Percentiles rank a stretch among this genome's conserved stretches.
Conservation (phyloP, 23 red algal genomes). For the Gracilaria gracilis region DNA sequence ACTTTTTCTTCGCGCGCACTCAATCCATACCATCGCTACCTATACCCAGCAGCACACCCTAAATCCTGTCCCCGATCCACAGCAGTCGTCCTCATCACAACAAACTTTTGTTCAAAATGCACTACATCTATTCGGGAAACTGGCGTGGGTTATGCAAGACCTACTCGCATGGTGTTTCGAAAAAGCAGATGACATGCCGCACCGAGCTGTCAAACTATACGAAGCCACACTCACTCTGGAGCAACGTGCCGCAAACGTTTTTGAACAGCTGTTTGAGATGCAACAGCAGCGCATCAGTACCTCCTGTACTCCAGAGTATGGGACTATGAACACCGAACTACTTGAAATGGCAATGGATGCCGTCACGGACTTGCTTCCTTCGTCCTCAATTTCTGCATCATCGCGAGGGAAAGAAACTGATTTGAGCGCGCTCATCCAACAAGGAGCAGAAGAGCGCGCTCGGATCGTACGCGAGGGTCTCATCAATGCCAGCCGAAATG, state of each 20-base stretch:
- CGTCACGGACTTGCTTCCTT: slow-evolving; percentile 5
- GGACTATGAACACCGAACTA: slow-evolving; percentile 12
- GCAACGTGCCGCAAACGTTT: slow-evolving; percentile 32
- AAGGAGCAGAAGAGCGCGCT: slow-evolving; percentile 1
- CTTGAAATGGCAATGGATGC: slow-evolving; percentile 21
- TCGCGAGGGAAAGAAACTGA: neutral
- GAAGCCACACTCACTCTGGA: slow-evolving; percentile 4
- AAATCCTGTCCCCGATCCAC: neutral
- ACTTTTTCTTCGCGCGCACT: slow-evolving; percentile 20
- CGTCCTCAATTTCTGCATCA: neutral
- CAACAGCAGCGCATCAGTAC: neutral
- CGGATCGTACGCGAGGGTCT: neutral
- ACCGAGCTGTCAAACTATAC: slow-evolving; percentile 4
- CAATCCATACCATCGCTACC: slow-evolving; percentile 19
- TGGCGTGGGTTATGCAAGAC: neutral
- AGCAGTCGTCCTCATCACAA: neutral
- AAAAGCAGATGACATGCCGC: neutral
- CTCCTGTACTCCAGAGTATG: slow-evolving; percentile 30
- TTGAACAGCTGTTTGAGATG: slow-evolving; percentile 32
- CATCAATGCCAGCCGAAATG: slow-evolving; percentile 25
- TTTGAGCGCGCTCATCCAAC: neutral
- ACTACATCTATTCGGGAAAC: slow-evolving; percentile 7
- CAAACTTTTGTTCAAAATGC: neutral
- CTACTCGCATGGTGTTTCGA: slow-evolving; percentile 31
- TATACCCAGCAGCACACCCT: slow-evolving; percentile 1